Evolutionary conservation across 106 monocot species (phyloP), one percentile per base, ranked within the genome.

Genomic region (Platanthera zijinensis): DNA sequence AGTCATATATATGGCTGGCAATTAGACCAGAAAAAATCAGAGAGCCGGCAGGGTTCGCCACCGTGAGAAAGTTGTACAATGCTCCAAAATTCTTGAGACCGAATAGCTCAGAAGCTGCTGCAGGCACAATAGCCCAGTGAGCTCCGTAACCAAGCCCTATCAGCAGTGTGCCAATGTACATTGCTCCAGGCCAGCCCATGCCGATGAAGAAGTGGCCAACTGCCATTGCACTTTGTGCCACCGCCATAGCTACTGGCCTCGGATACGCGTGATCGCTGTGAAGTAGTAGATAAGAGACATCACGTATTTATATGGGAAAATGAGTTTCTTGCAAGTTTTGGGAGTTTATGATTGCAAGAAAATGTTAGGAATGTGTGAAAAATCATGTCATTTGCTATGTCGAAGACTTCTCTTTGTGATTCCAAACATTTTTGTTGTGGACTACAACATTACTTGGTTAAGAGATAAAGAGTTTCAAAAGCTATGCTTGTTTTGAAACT

Each of bases 121-220:
- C 92, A 2, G 92, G 92, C 14, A 87, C 92, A 32, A 92, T 89
- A 30, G 92, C 84, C 92, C 92, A 92, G 64, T 92, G 92, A 45
- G 87, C 89, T 52, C 92, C 92, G 15, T 87, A 92, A 39, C 92
- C 92, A 10, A 92, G 85, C 19, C 92, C 92, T 14, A 90, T 84
- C 4, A 92, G 82, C 50, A 92, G 75, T 17, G 92, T 92, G 9
- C 85, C 90, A 4, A 87, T 51, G 66, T 92, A 87, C 80, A 92
- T 84, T 17, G 87, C 72, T 15, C 89, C 92, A 18, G 92, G 89
- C 89, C 89, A 92, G 18, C 73, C 89, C 92, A 92, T 87, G 5
- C 87, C 92, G 66, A 92, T 87, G 69, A 80, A 80, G 75, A 92
- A 87, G 54, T 92, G 92, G 0, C 92, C 92, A 0, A 85, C 75